Percentiles rank a stretch among this genome's conserved stretches.
phyloP scores from a whole-genome alignment of 2,329 filamentous ascomycete species.

The Phoma sp. region DNA sequence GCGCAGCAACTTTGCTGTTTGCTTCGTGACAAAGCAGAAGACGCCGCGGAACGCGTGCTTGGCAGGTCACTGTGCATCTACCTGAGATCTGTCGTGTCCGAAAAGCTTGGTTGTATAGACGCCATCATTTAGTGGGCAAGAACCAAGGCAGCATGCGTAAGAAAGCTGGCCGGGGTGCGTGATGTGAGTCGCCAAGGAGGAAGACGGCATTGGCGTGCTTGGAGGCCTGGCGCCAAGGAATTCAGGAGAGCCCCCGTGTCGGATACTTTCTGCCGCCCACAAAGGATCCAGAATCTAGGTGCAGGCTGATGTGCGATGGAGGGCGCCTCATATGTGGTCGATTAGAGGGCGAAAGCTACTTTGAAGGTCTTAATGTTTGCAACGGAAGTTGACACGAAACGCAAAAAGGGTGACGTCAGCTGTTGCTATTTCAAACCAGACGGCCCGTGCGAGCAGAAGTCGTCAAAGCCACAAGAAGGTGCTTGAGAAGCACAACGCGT shows the following conservation, averaged over 20 bases:
- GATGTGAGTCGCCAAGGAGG: slow-evolving; percentile 22
- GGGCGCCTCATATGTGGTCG: neutral
- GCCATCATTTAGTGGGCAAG: slow-evolving; percentile 1
- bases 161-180: slow-evolving; percentile 12
- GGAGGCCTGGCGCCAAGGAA: slow-evolving; percentile 17
- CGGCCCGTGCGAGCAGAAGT: neutral
- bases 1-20: slow-evolving; percentile 1
- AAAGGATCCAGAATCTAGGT: neutral
- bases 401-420: slow-evolving; percentile 1
- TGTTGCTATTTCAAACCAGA: neutral
- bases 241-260: neutral
- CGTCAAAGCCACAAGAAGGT: neutral
- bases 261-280: neutral
- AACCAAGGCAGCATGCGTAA: slow-evolving; percentile 1
- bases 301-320: neutral
- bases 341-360: neutral
- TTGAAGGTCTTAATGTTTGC: neutral
- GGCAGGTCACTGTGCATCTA: neutral
- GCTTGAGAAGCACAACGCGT: neutral
- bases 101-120: neutral
- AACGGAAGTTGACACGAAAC: neutral
- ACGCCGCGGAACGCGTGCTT: neutral
- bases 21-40: neutral
- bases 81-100: neutral
- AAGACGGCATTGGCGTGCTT: slow-evolving; percentile 6